Evolutionary conservation across 2,329 filamentous ascomycete species (phyloP).

Genomic region (Fusarium ramigenum): DNA sequence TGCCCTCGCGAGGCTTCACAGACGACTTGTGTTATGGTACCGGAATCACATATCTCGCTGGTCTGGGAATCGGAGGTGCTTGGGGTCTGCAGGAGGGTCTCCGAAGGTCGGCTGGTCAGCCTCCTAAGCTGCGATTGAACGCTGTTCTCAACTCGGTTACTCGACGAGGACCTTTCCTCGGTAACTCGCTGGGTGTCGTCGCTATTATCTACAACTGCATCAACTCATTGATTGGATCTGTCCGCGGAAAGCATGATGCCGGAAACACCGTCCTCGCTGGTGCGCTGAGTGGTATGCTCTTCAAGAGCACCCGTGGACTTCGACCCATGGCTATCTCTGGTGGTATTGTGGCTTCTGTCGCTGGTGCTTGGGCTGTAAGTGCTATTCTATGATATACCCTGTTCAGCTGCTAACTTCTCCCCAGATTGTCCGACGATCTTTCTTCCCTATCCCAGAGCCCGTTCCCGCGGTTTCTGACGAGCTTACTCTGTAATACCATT

Average conservation of each 20-base stretch:
- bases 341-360: conserved; percentile 85
- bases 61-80: conserved; percentile 82
- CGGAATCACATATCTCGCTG: conserved; percentile 91
- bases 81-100: conserved; percentile 95
- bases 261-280: conserved; percentile 89
- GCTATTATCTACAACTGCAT: conserved; percentile 96
- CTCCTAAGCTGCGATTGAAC: conserved; percentile 93
- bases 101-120: conserved; percentile 76
- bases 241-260: conserved; percentile 87
- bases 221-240: conserved; percentile 83
- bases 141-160: conserved; percentile 95
- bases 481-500: conserved; percentile 44
- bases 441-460: conserved; percentile 53
- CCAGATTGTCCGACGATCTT: conserved; percentile 52
- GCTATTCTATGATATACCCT: background rate
- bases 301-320: conserved; percentile 93
- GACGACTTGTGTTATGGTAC: conserved; percentile 99
- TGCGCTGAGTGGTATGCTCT: conserved; percentile 88
- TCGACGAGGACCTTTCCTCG: conserved; percentile 89
- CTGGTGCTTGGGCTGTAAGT: conserved; percentile 91
- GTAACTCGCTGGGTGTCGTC: conserved; percentile 94
- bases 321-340: conserved; percentile 95
- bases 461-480: conserved; percentile 41
- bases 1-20: conserved; percentile 96
- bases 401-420: conserved; percentile 1